phyloP scores from a whole-genome alignment of 768 basidiomycete genomes.

The Tremella fuciformis region DNA sequence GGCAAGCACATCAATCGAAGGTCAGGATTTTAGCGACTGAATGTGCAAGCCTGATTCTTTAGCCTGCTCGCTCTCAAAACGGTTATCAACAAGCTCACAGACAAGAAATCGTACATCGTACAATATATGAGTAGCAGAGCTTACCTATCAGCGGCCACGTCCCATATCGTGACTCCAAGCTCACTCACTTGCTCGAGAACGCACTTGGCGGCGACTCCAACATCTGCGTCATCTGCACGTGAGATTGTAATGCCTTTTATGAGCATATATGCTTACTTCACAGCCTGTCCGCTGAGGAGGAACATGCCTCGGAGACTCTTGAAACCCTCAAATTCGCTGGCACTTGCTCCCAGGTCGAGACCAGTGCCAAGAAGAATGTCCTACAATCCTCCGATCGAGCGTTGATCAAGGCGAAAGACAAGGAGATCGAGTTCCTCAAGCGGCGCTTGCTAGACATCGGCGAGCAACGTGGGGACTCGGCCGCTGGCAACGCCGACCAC shows the following conservation, averaged over 20 bases:
- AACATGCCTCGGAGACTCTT: constrained; percentile 49
- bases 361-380: constrained; percentile 50
- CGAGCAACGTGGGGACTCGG: neutral
- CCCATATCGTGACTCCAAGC: constrained; percentile 52
- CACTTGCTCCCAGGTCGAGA: constrained; percentile 51
- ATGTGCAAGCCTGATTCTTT: neutral
- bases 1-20: constrained; percentile 53
- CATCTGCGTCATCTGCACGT: constrained; percentile 53
- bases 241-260: constrained; percentile 12
- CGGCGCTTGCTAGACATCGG: constrained; percentile 32
- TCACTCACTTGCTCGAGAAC: constrained; percentile 52
- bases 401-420: constrained; percentile 48
- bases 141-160: constrained; percentile 35
- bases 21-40: constrained; percentile 16
- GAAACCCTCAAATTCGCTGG: constrained; percentile 53
- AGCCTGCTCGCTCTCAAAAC: constrained; percentile 45
- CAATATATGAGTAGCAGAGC: neutral
- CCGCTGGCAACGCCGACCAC: constrained; percentile 3
- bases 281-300: constrained; percentile 47
- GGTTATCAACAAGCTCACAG: constrained; percentile 51
- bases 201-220: constrained; percentile 52
- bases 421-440: constrained; percentile 50
- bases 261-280: neutral
- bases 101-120: constrained; percentile 37
- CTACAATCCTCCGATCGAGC: constrained; percentile 47